Percentiles rank a stretch among this genome's conserved stretches.
These are phyloP conservation scores for Lignosus rhinocerotis DNA, from an alignment of 1,284 basidiomycete species.

Conservation along the genomic window DNA sequence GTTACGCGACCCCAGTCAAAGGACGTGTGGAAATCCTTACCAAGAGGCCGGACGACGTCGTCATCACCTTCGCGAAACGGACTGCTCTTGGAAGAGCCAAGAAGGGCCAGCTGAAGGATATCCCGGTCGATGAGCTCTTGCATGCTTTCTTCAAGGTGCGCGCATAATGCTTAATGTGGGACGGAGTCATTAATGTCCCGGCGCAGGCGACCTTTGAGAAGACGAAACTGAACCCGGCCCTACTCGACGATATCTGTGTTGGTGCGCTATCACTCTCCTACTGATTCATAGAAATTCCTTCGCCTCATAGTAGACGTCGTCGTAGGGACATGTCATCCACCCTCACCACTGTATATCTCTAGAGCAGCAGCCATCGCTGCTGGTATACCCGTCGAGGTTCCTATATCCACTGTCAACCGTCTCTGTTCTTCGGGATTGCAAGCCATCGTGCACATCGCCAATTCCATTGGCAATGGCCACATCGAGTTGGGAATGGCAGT, in stretches of 20 bases:
- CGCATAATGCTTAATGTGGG: no score
- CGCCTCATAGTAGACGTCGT: background rate
- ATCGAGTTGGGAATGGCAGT: constrained; percentile 77
- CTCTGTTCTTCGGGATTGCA: constrained; percentile 86
- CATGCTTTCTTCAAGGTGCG: constrained; percentile 65
- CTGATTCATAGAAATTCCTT: background rate
- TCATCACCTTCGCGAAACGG: constrained; percentile 83
- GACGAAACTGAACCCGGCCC: constrained; percentile 51
- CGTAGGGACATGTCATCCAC: constrained; percentile 81
- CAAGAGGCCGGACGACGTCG: constrained; percentile 78
- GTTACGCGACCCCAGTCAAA: constrained; percentile 47
- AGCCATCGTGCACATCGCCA: constrained; percentile 79
- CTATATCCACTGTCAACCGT: constrained; percentile 74
- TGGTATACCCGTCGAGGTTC: constrained; percentile 76
- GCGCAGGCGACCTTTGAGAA: constrained; percentile 48
- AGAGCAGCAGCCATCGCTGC: constrained; percentile 81
- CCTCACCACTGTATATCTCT: constrained; percentile 77
- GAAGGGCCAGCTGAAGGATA: constrained; percentile 82
- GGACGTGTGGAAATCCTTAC: constrained; percentile 49
- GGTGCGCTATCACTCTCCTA: constrained; percentile 43
- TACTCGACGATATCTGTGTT: constrained; percentile 81
- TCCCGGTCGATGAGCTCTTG: constrained; percentile 73
- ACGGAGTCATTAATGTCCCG: background rate
- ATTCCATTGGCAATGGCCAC: constrained; percentile 72
- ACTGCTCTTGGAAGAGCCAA: constrained; percentile 76